Evolutionary conservation across 805 yeast genomes (phyloP).

Genomic region (Wickerhamiella occidentalis): DNA sequence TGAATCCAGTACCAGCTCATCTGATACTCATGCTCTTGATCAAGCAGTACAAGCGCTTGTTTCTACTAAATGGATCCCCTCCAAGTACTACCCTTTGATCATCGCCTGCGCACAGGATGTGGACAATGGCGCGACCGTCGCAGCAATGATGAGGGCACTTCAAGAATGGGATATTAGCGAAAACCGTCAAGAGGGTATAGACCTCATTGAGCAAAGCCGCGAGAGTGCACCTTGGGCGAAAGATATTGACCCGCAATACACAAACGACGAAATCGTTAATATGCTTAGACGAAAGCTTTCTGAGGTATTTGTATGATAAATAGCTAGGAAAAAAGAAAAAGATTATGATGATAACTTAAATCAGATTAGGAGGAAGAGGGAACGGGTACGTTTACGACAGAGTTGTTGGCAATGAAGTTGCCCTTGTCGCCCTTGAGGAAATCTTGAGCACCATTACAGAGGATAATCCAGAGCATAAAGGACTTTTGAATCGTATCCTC

Average conservation of each 20-base stretch:
- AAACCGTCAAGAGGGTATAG: slow-evolving; percentile 6
- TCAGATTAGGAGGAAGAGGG: not conserved
- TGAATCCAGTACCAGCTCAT: not conserved
- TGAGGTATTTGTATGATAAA: slow-evolving; percentile 1
- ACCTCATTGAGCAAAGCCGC: slow-evolving; percentile 4
- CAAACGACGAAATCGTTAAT: slow-evolving; percentile 10
- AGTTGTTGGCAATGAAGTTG: slow-evolving; percentile 19
- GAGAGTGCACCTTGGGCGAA: slow-evolving; percentile 9
- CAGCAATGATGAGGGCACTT: slow-evolving; percentile 10
- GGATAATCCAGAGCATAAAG: slow-evolving; percentile 10
- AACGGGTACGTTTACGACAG: slow-evolving; percentile 37
- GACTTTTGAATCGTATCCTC: slow-evolving; percentile 8
- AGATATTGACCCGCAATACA: slow-evolving; percentile 8
- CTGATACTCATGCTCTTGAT: slow-evolving; percentile 9
- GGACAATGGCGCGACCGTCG: not conserved
- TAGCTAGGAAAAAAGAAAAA: not conserved
- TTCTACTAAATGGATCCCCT: not conserved
- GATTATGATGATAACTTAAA: too few relatives aligned
- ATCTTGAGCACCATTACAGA: slow-evolving; percentile 12
- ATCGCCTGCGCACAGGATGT: slow-evolving; percentile 18
- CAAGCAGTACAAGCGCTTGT: slow-evolving; percentile 3
- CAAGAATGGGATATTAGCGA: slow-evolving; percentile 6
- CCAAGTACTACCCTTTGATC: slow-evolving; percentile 18
- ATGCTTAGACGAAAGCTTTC: slow-evolving; percentile 16
- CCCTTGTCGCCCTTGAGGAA: slow-evolving; percentile 11